A percentile compares a stretch with the other conserved stretches of the same genome.
These are phyloP conservation scores for Albatrellus ellisii DNA, from an alignment of 768 basidiomycete species.

Conservation along the genomic window DNA sequence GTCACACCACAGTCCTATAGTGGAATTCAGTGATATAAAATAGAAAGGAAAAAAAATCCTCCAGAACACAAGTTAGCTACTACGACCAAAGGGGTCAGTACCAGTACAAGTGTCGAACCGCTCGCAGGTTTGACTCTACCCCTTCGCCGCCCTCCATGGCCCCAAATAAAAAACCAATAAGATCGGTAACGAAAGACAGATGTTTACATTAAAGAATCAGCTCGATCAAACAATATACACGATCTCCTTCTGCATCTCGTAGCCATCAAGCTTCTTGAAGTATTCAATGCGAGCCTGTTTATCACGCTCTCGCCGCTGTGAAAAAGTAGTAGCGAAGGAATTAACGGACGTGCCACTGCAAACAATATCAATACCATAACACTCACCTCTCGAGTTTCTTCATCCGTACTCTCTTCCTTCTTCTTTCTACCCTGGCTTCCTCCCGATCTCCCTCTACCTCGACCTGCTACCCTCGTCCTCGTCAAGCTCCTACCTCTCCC, in stretches of 20 bases:
- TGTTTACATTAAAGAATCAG: no score
- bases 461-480: background rate
- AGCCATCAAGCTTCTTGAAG: slow-evolving; percentile 13
- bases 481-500: background rate
- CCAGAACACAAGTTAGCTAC: no score
- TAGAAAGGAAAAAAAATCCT: no score
- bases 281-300: slow-evolving; percentile 10
- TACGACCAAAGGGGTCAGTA: no score
- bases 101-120: no score
- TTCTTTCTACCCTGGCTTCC: slow-evolving; percentile 8
- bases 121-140: no score
- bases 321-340: background rate
- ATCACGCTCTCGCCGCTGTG: slow-evolving; percentile 10
- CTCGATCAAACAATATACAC: slow-evolving; percentile 14
- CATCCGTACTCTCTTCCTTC: slow-evolving; percentile 13
- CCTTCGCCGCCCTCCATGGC: no score
- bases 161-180: no score
- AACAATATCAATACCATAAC: background rate
- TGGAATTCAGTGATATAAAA: no score
- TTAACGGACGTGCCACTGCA: background rate
- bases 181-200: no score
- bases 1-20: no score
- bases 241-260: slow-evolving; percentile 10
- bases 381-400: slow-evolving; percentile 12
- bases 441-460: background rate